Evolutionary conservation across 805 yeast species (phyloP), one percentile per base, ranked within the genome.

Genomic region (Candida easanensis): DNA sequence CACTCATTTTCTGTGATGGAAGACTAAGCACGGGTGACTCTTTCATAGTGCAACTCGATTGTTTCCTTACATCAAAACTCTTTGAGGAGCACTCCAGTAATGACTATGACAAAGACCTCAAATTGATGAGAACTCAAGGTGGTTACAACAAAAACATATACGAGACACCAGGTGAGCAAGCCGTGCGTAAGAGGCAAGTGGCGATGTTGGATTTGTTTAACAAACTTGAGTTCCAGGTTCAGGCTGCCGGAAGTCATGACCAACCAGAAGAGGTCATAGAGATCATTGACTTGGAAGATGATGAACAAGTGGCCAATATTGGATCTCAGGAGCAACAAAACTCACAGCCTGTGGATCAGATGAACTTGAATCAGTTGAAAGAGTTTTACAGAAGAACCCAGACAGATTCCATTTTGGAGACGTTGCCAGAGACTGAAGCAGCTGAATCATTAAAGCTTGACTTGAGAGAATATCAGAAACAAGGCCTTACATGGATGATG

Each of bases 401-500:
- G 54, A 76, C 80, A 9, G 73, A 77, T 2, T 80, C 77, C n/a
- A 61, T 74, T 10, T 54, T 77, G 16, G 74, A 76, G 10, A 68
- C 73, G 20, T 66, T 84, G 4, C 90, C 90, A 2, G 82, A 78
- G 46, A 76, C 84, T 0, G 80, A 80, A 2, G 49, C 68, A 5
- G 54, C 56, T 1, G 74, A 75, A 42, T 54, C 70, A 2, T 84
- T 89, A 54, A 70, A 69, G 8, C 53, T 90, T 38, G 66, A 67
- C 1, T 64, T 91, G 38, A 69, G 96, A 43, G 76, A 80, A 1
- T 91, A 91, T 60, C 98, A 91, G 62, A 81, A 77, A 48, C 88
- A 83, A 54, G 96, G 95, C 0, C 64, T 88, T 23, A 79, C 90
- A 1, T 89, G 97, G 97, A 83, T 89, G 91, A 64, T 88, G n/a